These are phyloP conservation scores for Mycena metata DNA, from an alignment of 768 basidiomycete species.

Conservation along the genomic window DNA sequence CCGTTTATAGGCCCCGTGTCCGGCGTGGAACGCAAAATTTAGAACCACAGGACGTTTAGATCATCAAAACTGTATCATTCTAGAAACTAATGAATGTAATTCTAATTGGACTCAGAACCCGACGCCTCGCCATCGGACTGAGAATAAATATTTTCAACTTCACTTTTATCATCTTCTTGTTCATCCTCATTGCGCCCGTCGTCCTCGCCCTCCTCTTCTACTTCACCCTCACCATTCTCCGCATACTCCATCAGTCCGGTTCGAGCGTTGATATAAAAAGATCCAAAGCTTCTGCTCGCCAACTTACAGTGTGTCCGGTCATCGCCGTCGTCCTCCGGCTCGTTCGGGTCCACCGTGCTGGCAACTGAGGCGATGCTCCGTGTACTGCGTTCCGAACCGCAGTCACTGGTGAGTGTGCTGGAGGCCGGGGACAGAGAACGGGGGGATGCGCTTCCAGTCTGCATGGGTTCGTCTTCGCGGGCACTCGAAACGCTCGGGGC, in stretches of 20 bases:
- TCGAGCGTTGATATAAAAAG: neutral
- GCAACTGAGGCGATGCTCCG: neutral
- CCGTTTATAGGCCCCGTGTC: too few relatives aligned
- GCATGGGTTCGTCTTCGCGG: too few relatives aligned
- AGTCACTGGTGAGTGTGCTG: too few relatives aligned
- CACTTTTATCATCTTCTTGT: neutral
- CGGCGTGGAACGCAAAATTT: too few relatives aligned
- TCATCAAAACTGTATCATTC: too few relatives aligned
- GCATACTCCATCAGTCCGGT: neutral
- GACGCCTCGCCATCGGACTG: neutral
- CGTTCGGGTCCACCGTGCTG: neutral
- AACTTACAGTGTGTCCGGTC: neutral
- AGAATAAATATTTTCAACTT: neutral
- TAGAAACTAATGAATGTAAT: too few relatives aligned
- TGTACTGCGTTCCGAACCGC: neutral
- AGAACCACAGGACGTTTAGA: too few relatives aligned
- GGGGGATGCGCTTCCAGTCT: too few relatives aligned
- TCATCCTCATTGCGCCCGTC: neutral
- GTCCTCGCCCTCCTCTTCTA: neutral
- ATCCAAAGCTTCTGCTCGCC: neutral
- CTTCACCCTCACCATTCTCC: too few relatives aligned
- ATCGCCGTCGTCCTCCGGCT: slow-evolving; percentile 5
- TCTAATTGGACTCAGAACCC: too few relatives aligned
- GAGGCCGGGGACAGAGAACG: too few relatives aligned
- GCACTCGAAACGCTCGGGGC: too few relatives aligned